Percentiles rank a stretch among this genome's conserved stretches.
Conservation (phyloP, 1,284 basidiomycete genomes). For the Apiotrichum brassicae region DNA sequence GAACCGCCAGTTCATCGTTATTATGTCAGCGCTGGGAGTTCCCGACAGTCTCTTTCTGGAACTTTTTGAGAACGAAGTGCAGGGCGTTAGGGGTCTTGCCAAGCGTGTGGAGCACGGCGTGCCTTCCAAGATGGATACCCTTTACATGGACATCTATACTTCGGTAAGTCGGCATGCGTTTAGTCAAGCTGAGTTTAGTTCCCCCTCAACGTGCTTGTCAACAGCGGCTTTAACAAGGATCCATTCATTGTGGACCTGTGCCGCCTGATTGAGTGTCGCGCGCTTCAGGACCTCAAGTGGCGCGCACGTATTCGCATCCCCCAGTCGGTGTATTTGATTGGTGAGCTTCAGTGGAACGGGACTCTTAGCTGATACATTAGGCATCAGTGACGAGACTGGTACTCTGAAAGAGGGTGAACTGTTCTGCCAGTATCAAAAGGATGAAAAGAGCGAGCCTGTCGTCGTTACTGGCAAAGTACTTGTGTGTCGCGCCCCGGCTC, state of each 20-base stretch:
- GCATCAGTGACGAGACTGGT: constrained; percentile 42
- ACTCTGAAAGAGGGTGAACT: constrained; percentile 39
- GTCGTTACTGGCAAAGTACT: constrained; percentile 36
- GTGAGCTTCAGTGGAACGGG: constrained; percentile 14
- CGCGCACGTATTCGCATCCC: constrained; percentile 37
- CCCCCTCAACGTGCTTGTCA: constrained; percentile 17
- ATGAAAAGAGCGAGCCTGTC: constrained; percentile 19
- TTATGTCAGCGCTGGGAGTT: constrained; percentile 42
- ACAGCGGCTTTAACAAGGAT: constrained; percentile 36
- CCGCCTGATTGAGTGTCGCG: constrained; percentile 37
- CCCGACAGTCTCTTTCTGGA: constrained; percentile 32
- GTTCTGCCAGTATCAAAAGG: constrained; percentile 44
- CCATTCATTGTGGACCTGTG: constrained; percentile 40
- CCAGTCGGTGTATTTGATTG: constrained; percentile 41
- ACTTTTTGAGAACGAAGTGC: constrained; percentile 34
- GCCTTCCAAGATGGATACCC: constrained; percentile 24
- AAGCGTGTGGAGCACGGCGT: constrained; percentile 18
- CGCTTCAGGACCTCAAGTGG: constrained; percentile 47
- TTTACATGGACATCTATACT: constrained; percentile 20
- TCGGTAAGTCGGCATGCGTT: constrained; percentile 15
- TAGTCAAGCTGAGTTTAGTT: too few relatives aligned
- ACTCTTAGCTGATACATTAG: constrained; percentile 14
- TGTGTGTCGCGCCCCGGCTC: constrained; percentile 44
- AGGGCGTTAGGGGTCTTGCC: constrained; percentile 29
- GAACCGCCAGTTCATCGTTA: constrained; percentile 47